Evolutionary conservation across 1,284 basidiomycete genomes (phyloP), one percentile per base, ranked within the genome.

Genomic region (Hypsizygus ulmarius): DNA sequence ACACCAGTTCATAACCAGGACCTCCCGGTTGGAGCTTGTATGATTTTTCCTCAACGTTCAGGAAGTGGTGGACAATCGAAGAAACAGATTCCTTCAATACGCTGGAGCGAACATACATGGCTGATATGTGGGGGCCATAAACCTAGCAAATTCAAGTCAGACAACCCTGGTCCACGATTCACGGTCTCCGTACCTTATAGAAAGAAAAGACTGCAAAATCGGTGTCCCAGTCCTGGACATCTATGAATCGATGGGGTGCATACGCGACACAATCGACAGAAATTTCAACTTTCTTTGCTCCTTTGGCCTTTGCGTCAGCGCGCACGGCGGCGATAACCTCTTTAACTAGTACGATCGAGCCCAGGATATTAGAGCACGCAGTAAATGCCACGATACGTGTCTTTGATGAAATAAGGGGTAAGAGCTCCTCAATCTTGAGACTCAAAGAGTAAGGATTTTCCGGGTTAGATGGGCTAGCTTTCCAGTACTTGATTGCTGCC

Each of bases 231-330:
- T 74, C 79, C 52, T 74, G 75, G 3, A 89, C 87, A 55, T 87
- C 79, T 15, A 90, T 78, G 41, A 69, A 65, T 7, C 86, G 71
- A 59, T 91, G 87, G 1, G 88, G 87, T 3, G 87, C 85, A 56
- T 86, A 90, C 2, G 87, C 87, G 0, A 91, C 89, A 52, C 86
- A 88, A 58, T 91, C 89, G 1, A 90, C 73, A 1, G 74, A 77
- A 35, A 87, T 68, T 63, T 87, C 77, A 37, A 88, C 62, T 63
- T 85, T 83, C 42, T 62, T 60, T n/a, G 74, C 74, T n/a, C 84
- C 81, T 30, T 76, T 66, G 21, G 73, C 70, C 30, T 66, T 67
- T 0, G 82, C 83, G 11, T 72, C 66, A 7, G 67, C 68, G 9
- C 84, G 65, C 9, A 81, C 68, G 4, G 78, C 75, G n/a, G 65